These are phyloP conservation scores for Beauveria sp. DNA, from an alignment of 2,329 filamentous ascomycete genomes.

Conservation along the genomic window DNA sequence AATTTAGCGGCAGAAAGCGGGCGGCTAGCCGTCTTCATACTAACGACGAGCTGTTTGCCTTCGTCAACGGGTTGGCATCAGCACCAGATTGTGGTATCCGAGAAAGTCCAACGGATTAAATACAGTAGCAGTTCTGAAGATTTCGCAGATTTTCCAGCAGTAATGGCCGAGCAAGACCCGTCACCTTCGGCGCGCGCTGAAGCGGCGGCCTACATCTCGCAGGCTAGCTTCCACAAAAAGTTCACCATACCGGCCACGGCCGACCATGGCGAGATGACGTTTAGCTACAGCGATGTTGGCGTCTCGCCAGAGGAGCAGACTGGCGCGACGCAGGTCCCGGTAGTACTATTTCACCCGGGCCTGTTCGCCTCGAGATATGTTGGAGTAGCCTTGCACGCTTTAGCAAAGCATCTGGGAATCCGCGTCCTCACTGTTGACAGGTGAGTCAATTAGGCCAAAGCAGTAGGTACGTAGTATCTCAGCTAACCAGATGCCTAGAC, in stretches of 20 bases:
- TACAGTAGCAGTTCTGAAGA: background rate
- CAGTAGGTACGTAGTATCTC: conserved; percentile 8
- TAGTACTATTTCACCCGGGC: conserved; percentile 22
- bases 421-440: conserved; percentile 27
- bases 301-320: background rate
- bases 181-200: background rate
- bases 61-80: background rate
- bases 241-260: conserved; percentile 19
- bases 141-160: background rate
- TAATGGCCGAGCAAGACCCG: background rate
- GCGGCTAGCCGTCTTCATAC: background rate
- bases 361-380: conserved; percentile 22
- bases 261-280: conserved; percentile 15
- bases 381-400: conserved; percentile 23
- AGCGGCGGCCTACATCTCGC: conserved; percentile 15
- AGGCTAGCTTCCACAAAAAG: conserved; percentile 19
- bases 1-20: conserved; percentile 2
- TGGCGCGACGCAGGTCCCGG: conserved; percentile 14
- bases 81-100: background rate
- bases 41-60: background rate
- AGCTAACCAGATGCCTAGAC: conserved; percentile 16
- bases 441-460: background rate
- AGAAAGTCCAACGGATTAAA: background rate
- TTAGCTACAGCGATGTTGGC: conserved; percentile 24
- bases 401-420: conserved; percentile 23